These are phyloP conservation scores for Aaosphaeria pasadenensis DNA, from an alignment of 2,329 filamentous ascomycete genomes.

Conservation along the genomic window DNA sequence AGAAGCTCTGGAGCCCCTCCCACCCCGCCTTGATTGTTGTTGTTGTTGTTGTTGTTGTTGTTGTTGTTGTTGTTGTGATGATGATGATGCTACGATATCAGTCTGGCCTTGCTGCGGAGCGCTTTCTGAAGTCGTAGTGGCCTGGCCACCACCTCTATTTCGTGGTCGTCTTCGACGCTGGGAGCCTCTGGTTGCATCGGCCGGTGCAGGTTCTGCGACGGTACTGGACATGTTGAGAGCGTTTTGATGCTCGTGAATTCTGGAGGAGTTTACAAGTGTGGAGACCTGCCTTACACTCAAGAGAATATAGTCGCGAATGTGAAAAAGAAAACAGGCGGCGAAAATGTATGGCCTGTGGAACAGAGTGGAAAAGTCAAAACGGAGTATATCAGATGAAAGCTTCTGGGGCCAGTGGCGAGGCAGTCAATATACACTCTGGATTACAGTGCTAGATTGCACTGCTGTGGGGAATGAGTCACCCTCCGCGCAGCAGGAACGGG, in stretches of 20 bases:
- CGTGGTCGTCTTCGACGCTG: constrained; percentile 19
- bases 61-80: too few relatives aligned
- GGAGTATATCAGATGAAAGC: background rate
- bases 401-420: background rate
- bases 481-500: too few relatives aligned
- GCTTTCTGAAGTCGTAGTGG: background rate
- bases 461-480: too few relatives aligned
- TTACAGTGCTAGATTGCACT: background rate
- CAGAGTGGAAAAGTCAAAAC: constrained; percentile 11
- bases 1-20: background rate
- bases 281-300: background rate
- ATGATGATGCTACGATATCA: constrained; percentile 11
- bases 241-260: background rate
- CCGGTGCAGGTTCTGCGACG: constrained; percentile 9
- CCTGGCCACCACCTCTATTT: constrained; percentile 14
- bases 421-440: background rate
- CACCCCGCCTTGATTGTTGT: constrained; percentile 8
- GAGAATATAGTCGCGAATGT: background rate
- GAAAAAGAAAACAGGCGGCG: constrained; percentile 16
- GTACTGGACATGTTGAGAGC: constrained; percentile 17
- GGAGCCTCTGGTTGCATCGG: constrained; percentile 11
- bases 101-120: too few relatives aligned
- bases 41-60: constrained; percentile 17
- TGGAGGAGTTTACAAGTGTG: background rate
- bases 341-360: constrained; percentile 30